phyloP scores from a whole-genome alignment of 2,329 filamentous ascomycete genomes.

The Fusarium buxicola region DNA sequence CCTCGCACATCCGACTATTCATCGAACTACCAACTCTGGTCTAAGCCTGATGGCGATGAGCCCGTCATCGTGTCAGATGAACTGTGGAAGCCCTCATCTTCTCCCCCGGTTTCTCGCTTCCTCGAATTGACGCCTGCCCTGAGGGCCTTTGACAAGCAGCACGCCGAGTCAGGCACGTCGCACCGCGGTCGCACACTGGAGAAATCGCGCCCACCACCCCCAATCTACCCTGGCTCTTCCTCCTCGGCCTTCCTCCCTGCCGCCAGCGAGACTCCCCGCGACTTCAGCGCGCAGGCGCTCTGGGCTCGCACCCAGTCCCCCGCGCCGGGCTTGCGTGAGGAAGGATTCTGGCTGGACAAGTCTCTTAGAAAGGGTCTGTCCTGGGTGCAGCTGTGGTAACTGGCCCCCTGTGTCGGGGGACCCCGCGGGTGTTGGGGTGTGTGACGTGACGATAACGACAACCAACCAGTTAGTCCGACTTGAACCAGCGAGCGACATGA shows the following conservation, averaged over 20 bases:
- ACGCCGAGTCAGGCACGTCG: constrained; percentile 39
- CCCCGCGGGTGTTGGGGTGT: too few relatives aligned
- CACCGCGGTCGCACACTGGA: constrained; percentile 35
- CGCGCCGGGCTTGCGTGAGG: constrained; percentile 27
- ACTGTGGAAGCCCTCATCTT: constrained; percentile 40
- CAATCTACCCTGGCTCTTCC: constrained; percentile 37
- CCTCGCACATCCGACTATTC: constrained; percentile 12
- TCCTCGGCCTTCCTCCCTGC: constrained; percentile 41
- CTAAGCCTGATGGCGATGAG: constrained; percentile 29
- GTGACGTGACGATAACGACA: background rate
- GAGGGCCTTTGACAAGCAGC: constrained; percentile 32
- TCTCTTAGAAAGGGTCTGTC: constrained; percentile 41
- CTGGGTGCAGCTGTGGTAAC: constrained; percentile 39
- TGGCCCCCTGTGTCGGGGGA: constrained; percentile 15
- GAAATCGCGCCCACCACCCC: constrained; percentile 37
- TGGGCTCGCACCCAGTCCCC: constrained; percentile 36
- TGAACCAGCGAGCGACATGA: constrained; percentile 16
- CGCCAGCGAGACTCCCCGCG: constrained; percentile 42
- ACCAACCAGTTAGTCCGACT: constrained; percentile 3
- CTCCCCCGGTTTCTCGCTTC: constrained; percentile 23
- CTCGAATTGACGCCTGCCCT: constrained; percentile 37
- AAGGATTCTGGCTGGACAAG: constrained; percentile 42
- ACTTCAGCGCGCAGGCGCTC: constrained; percentile 43
- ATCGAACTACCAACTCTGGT: constrained; percentile 44
- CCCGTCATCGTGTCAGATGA: constrained; percentile 22